These are phyloP conservation scores for Serendipita sp. DNA, from an alignment of 768 basidiomycete species.

Conservation along the genomic window DNA sequence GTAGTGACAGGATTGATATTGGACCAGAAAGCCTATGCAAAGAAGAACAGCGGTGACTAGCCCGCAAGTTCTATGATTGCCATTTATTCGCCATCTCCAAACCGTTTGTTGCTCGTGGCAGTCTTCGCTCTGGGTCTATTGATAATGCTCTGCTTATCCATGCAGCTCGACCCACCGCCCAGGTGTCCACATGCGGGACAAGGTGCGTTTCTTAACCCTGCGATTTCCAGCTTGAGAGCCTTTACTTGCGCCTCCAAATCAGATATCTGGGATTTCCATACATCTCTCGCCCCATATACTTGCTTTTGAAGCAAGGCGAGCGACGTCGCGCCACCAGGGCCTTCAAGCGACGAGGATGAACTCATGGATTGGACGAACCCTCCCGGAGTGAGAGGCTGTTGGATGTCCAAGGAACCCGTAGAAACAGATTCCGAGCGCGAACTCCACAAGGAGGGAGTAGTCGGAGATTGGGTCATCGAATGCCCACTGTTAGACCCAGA, in stretches of 20 bases:
- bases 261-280: constrained; percentile 59
- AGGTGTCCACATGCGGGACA: neutral
- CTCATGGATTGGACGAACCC: neutral
- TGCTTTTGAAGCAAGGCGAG: constrained; percentile 46
- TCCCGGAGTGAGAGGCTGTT: neutral
- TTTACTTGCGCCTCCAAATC: constrained; percentile 60
- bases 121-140: constrained; percentile 11
- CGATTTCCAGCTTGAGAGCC: constrained; percentile 53
- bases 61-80: neutral
- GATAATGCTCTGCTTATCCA: constrained; percentile 7
- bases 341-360: constrained; percentile 16
- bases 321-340: constrained; percentile 27
- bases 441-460: neutral
- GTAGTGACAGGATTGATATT: constrained; percentile 40
- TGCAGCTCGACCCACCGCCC: constrained; percentile 5
- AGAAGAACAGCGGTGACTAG: constrained; percentile 11
- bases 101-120: constrained; percentile 7
- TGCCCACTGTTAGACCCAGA: neutral
- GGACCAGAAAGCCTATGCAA: constrained; percentile 35
- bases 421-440: constrained; percentile 3
- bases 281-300: constrained; percentile 36
- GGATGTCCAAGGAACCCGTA: neutral
- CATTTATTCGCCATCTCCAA: constrained; percentile 9
- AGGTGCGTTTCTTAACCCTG: constrained; percentile 22
- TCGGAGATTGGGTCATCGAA: constrained; percentile 8